Base-by-base conservation (phyloP, 2,329 filamentous ascomycete species). In the Lomentospora prolificans region DNA sequence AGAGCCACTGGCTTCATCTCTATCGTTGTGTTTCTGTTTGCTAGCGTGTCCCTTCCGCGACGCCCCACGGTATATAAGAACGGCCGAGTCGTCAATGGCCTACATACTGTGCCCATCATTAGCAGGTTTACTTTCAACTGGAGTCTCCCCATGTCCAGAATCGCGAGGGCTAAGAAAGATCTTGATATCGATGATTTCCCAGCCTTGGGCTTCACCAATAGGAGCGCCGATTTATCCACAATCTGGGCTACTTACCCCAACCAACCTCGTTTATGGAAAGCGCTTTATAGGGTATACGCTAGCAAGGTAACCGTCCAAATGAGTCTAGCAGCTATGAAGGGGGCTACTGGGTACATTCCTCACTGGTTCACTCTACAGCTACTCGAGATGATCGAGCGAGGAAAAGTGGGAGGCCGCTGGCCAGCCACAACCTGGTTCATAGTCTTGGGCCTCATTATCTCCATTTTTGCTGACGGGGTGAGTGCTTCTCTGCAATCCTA, bases 321-420 rank as follows among this genome's bases (percentile, higher is more conserved):
- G 71, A 50, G 69, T 2, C 64, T 87, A 6, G 82, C 81, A 10
- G 58, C 81, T 1, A 58, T 75, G 5, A 73, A 76, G 19, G 78
- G 80, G 7, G 61, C 85, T 28, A 62, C 86, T n/a, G 82, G 81
- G 56, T 84, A 90, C 57, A 78, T 81, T 0, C 88, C 88, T 0
- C 88, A 89, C 63, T 81, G 85, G 66, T 79, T 84, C 27, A 81
- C 89, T 60, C 75, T 85, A 57, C 78, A 80, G 50, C 77, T 92
- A 10, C 75, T 92, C 19, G 75, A 74, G 31, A 75, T 80, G 1
- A 74, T 92, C 7, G 87, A 92, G 66, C 66, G 65, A 12, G 75
- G 79, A 10, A 22, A 17, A 3, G 67, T 70, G 3, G 64, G 65
- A 1, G 77, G 75, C 1, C 67, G 74, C 17, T 63, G 70, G 17